Conservation (phyloP, 345 rosid genomes). For the Lagerstroemia speciosa region DNA sequence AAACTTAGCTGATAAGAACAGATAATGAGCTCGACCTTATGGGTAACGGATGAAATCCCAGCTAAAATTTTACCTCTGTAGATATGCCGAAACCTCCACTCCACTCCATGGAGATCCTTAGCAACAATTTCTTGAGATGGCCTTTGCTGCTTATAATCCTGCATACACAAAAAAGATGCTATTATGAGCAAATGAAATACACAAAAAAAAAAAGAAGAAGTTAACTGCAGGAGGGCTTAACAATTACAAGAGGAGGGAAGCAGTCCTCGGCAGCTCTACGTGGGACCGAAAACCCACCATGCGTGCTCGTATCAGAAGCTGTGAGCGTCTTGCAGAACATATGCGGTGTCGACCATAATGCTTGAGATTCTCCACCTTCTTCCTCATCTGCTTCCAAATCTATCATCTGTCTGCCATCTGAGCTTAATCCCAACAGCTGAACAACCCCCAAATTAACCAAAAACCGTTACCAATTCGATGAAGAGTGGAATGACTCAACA, state of each 20-base stretch:
- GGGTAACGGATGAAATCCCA: too few species aligned
- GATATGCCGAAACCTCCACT: slow-evolving; percentile 85
- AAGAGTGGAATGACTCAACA: background rate
- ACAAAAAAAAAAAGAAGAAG: background rate
- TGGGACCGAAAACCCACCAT: slow-evolving; percentile 91
- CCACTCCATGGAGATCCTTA: slow-evolving; percentile 79
- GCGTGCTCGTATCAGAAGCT: slow-evolving; percentile 91
- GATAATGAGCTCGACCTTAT: background rate
- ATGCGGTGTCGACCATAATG: slow-evolving; percentile 55
- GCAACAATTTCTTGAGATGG: slow-evolving; percentile 89
- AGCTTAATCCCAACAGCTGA: slow-evolving; percentile 43
- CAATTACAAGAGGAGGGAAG: slow-evolving; percentile 63
- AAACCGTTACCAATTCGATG: background rate
- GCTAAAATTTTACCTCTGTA: slow-evolving; percentile 50
- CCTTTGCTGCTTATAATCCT: slow-evolving; percentile 85
- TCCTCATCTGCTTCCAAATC: slow-evolving; percentile 46
- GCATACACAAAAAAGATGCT: slow-evolving; percentile 4
- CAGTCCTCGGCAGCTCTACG: slow-evolving; percentile 92
- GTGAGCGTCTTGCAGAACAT: slow-evolving; percentile 89
- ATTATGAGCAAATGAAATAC: background rate
- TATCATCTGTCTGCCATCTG: slow-evolving; percentile 40
- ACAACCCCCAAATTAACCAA: background rate
- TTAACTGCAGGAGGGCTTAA: background rate
- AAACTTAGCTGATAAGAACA: background rate
- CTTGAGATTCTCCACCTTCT: slow-evolving; percentile 40